These are phyloP conservation scores for Anthostomella pinea DNA, from an alignment of 2,329 filamentous ascomycete genomes.

Conservation along the genomic window DNA sequence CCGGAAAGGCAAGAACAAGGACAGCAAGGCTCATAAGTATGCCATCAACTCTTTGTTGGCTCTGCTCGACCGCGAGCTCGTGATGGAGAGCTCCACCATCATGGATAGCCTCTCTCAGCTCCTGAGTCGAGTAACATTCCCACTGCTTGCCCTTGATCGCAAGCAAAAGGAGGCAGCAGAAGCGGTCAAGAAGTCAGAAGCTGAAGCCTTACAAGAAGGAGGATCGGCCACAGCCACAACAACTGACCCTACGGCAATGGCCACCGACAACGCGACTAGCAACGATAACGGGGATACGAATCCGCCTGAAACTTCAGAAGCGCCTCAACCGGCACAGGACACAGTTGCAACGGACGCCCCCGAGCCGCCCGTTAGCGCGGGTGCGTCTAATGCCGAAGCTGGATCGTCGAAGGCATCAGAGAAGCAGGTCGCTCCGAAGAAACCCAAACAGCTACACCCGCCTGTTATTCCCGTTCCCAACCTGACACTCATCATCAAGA, in stretches of 20 bases:
- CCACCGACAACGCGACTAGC: constrained; percentile 7
- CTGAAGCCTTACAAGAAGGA: constrained; percentile 23
- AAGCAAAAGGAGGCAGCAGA: constrained; percentile 47
- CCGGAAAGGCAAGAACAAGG: constrained; percentile 86
- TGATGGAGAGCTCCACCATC: constrained; percentile 94
- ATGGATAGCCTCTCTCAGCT: constrained; percentile 92
- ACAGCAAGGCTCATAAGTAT: constrained; percentile 79
- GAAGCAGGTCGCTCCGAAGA: constrained; percentile 43
- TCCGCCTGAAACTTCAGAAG: constrained; percentile 13
- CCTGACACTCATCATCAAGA: constrained; percentile 90
- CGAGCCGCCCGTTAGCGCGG: constrained; percentile 22
- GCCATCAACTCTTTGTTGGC: constrained; percentile 88
- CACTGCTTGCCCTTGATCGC: constrained; percentile 76
- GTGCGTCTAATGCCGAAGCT: constrained; percentile 29
- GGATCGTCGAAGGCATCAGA: constrained; percentile 38
- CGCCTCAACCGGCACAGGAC: constrained; percentile 22
- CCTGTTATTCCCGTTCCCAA: constrained; percentile 87
- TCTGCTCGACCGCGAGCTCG: constrained; percentile 86
- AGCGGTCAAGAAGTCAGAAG: constrained; percentile 36
- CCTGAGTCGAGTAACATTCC: constrained; percentile 83
- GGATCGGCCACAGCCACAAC: constrained; percentile 14
- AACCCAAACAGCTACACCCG: constrained; percentile 64
- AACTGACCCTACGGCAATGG: constrained; percentile 12
- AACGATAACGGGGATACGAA: constrained; percentile 15
- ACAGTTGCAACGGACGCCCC: constrained; percentile 10